These are phyloP conservation scores for Auxenochlorella pyrenoidosa DNA, from an alignment of 139 green algal genomes.

Conservation along the genomic window DNA sequence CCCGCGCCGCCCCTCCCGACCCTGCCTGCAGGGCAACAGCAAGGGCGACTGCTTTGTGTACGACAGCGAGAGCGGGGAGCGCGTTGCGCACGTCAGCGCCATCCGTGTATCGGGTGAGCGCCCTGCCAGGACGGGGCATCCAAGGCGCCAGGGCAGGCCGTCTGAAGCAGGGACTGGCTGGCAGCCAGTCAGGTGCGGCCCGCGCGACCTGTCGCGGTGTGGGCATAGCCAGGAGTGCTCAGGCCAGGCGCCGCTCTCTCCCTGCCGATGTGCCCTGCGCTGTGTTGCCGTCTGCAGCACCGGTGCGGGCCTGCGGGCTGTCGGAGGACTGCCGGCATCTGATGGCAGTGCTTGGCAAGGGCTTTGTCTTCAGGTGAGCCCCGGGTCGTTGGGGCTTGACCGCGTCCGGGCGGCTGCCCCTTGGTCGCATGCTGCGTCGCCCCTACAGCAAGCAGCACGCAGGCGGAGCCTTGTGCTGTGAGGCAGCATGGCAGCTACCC, in stretches of 20 bases:
- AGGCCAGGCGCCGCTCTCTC: too few relatives aligned
- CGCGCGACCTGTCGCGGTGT: too few relatives aligned
- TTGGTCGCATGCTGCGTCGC: too few relatives aligned
- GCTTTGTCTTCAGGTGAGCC: conserved; percentile 68
- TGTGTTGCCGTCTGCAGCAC: conserved; percentile 8
- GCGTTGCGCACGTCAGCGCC: conserved; percentile 39
- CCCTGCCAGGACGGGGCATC: too few relatives aligned
- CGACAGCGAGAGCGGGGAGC: conserved; percentile 48
- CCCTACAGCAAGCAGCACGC: too few relatives aligned
- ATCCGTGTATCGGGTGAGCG: conserved; percentile 28
- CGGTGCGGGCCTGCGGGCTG: conserved; percentile 61
- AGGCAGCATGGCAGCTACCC: too few relatives aligned
- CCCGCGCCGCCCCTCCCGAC: not conserved
- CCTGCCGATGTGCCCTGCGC: not conserved
- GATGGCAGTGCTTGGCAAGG: conserved; percentile 63
- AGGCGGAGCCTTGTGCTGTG: not conserved
- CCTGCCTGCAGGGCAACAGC: conserved; percentile 57
- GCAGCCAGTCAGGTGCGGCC: too few relatives aligned
- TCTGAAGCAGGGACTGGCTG: too few relatives aligned
- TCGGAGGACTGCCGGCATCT: conserved; percentile 71
- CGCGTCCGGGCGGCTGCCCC: too few relatives aligned
- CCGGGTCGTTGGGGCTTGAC: too few relatives aligned
- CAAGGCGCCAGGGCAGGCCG: too few relatives aligned
- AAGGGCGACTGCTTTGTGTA: conserved; percentile 61
- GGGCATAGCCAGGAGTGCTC: too few relatives aligned